A percentile compares a stretch with the other conserved stretches of the same genome.
phyloP scores from a whole-genome alignment of 352 stramenopile genomes.

The Blastocystis sp. region DNA sequence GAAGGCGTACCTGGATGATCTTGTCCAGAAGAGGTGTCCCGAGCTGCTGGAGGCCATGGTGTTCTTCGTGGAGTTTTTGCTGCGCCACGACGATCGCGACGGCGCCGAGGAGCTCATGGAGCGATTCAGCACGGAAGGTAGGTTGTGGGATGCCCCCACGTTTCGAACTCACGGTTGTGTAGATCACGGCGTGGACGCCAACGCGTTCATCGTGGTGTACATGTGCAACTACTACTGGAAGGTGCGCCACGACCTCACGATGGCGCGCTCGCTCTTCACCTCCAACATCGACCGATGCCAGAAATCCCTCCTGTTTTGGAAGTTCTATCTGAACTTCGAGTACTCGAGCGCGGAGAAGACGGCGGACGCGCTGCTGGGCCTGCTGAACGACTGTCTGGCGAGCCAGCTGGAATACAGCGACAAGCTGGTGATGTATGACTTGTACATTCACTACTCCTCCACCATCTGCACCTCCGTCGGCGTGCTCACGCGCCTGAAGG shows the following conservation, averaged over 20 bases:
- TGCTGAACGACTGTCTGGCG: slow-evolving; percentile 32
- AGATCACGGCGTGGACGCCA: slow-evolving; percentile 42
- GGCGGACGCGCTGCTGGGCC: slow-evolving; percentile 19
- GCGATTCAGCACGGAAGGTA: slow-evolving; percentile 26
- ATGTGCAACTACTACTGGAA: slow-evolving; percentile 72
- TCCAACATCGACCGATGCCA: slow-evolving; percentile 43
- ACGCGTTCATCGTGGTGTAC: slow-evolving; percentile 57
- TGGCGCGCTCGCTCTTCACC: slow-evolving; percentile 26
- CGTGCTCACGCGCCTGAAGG: slow-evolving; percentile 45
- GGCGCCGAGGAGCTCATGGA: slow-evolving; percentile 58
- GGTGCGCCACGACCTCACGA: slow-evolving; percentile 34
- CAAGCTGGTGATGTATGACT: slow-evolving; percentile 49
- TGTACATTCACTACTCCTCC: slow-evolving; percentile 52
- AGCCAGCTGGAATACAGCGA: neutral
- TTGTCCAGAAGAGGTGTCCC: slow-evolving; percentile 35
- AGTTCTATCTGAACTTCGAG: slow-evolving; percentile 67
- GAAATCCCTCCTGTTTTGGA: slow-evolving; percentile 59
- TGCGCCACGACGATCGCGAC: slow-evolving; percentile 54
- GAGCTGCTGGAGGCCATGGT: slow-evolving; percentile 30
- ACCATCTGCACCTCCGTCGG: slow-evolving; percentile 42
- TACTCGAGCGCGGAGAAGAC: slow-evolving; percentile 48
- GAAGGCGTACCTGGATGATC: neutral
- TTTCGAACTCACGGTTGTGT: neutral
- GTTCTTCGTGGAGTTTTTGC: slow-evolving; percentile 59
- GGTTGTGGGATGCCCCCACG: neutral